phyloP scores from a whole-genome alignment of 139 green algal species.

The Chlamydomonas schloesseri region DNA sequence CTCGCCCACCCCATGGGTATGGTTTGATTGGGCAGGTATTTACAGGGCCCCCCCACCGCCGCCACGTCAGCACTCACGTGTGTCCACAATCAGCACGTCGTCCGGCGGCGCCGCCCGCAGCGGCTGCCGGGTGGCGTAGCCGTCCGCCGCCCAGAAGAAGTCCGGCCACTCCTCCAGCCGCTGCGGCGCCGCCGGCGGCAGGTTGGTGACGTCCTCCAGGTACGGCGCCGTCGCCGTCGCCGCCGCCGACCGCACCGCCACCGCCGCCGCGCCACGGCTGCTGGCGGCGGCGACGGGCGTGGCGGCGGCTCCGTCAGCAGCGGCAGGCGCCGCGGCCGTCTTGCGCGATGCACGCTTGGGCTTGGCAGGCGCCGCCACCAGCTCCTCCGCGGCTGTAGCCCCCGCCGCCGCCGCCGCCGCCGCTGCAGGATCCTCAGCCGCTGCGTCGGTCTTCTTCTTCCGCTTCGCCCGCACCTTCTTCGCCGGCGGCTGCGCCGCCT shows the following conservation, averaged over 20 bases:
- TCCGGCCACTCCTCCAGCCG: neutral
- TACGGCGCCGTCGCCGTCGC: neutral
- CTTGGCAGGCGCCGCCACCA: neutral
- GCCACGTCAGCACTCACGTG: neutral
- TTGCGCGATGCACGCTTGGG: neutral
- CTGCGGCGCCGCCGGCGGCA: constrained; percentile 3
- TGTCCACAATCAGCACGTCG: constrained; percentile 56
- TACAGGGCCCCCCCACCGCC: too few relatives aligned
- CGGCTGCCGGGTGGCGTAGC: neutral
- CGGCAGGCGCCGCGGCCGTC: too few relatives aligned
- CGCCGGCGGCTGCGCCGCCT: too few relatives aligned
- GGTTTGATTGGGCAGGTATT: too few relatives aligned
- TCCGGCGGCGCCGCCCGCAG: neutral
- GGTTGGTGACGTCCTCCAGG: neutral
- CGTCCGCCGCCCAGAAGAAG: neutral
- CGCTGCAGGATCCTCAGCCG: neutral
- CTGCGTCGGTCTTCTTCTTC: neutral
- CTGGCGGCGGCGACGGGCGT: neutral
- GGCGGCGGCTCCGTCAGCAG: too few relatives aligned
- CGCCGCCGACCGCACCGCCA: neutral
- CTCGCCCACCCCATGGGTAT: too few relatives aligned
- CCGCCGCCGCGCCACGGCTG: neutral
- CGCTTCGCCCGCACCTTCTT: neutral
- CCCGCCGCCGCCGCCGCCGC: neutral
- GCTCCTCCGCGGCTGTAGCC: neutral